Evolutionary conservation across 257 asterid species (phyloP), one percentile per base, ranked within the genome.

Genomic region (Capsicum pubescens): DNA sequence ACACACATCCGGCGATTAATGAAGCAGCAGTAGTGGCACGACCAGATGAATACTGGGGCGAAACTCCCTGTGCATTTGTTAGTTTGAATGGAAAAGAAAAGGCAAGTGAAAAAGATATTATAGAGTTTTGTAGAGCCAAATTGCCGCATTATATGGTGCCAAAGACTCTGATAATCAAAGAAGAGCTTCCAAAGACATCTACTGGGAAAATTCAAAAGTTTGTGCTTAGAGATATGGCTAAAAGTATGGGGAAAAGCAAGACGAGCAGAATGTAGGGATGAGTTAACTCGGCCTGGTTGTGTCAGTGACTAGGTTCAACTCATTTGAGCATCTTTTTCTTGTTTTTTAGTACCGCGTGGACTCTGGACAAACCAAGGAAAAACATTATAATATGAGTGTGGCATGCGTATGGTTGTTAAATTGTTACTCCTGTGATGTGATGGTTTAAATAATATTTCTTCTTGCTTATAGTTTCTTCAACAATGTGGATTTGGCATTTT

Each of bases 1-100:
- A 92, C 83, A 48, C 80, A n/a, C 97, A 94, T 50, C 95, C 94
- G 69, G 92, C 94, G 42, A 91, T 94, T 84, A 91, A 91, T 44
- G 98, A 94, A 90, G 98, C 94, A 60, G 98, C 98, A 21, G 98
- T 94, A 80, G 98, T 92, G 89, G 97, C 95, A 32, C 70, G 93
- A 76, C 97, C 98, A 2, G 98, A 94, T 56, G 91, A 90, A 11
- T 92, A 88, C 64, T 94, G 98, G 98, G 95, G 98, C 0, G 98
- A 94, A 44, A 92, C 95, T 35, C 98, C 98, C 36, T 94, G 98
- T 77, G 98, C 97, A 13, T 94, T 94, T 55, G 80, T 92, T 83
- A 94, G 98, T 81, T 74, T 94, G 89, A 92, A 91, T 84, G 87
- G 81, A 21, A 84, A 68, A 56, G 85, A 90, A 11, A 91, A 84